Conservation (phyloP, 306 rosid genomes). For the barrel medic (Medicago truncatula) region DNA sequence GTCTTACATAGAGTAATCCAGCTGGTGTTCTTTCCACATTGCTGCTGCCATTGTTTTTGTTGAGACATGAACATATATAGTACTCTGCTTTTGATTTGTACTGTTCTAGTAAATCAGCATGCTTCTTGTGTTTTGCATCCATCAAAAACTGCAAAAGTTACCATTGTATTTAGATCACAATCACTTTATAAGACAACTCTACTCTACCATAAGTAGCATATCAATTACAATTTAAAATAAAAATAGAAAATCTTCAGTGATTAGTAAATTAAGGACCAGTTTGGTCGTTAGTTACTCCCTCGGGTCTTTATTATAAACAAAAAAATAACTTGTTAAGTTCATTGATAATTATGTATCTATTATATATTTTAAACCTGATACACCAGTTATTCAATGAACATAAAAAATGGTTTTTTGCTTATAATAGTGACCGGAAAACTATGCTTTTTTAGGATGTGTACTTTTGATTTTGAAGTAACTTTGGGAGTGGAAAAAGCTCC, state of each 20-base stretch:
- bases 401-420: too few species aligned
- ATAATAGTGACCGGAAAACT: too few species aligned
- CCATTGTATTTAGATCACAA: not conserved
- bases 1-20: conserved; percentile 69
- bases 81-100: conserved; percentile 75
- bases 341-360: too few species aligned
- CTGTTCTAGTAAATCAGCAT: conserved; percentile 50
- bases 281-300: too few species aligned
- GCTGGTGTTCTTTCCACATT: conserved; percentile 74
- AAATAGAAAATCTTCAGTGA: not conserved
- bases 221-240: not conserved
- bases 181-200: not conserved
- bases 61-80: conserved; percentile 79
- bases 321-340: too few species aligned
- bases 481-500: not conserved
- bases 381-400: too few species aligned
- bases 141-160: conserved; percentile 55
- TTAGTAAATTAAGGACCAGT: too few species aligned
- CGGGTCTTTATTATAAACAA: too few species aligned
- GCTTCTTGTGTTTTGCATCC: conserved; percentile 60
- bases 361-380: too few species aligned
- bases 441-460: too few species aligned
- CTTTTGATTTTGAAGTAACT: too few species aligned
- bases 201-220: not conserved
- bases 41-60: conserved; percentile 62